Conservation (phyloP, 208 protist species). For the Porcisia hertigi region DNA sequence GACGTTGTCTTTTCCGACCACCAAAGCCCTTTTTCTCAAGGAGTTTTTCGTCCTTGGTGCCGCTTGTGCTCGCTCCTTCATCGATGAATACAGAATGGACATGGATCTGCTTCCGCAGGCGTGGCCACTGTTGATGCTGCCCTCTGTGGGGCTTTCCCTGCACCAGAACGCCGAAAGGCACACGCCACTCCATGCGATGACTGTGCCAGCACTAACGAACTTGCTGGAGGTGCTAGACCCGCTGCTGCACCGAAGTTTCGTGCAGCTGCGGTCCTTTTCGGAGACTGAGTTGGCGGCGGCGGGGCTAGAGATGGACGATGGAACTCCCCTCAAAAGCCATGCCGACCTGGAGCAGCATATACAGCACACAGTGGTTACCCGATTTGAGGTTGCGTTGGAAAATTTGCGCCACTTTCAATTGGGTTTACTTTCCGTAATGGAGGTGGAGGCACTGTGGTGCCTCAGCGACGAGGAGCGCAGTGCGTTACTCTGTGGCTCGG, state of each 20-base stretch:
- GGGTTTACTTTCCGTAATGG: slow-evolving; percentile 65
- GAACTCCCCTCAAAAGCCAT: slow-evolving; percentile 30
- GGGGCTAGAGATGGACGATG: slow-evolving; percentile 59
- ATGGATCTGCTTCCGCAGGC: slow-evolving; percentile 50
- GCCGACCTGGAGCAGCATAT: slow-evolving; percentile 17
- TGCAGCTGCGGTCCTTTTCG: slow-evolving; percentile 30
- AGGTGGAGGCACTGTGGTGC: slow-evolving; percentile 54
- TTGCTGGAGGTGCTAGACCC: slow-evolving; percentile 62
- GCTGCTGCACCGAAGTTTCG: slow-evolving; percentile 45
- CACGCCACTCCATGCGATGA: not conserved
- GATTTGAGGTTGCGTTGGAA: slow-evolving; percentile 38
- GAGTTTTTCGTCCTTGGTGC: slow-evolving; percentile 83
- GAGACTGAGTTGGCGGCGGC: slow-evolving; percentile 53
- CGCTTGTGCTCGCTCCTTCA: slow-evolving; percentile 63
- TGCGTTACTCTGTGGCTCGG: slow-evolving; percentile 51
- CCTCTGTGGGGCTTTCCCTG: slow-evolving; percentile 19
- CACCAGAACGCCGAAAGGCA: not conserved
- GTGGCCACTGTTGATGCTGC: slow-evolving; percentile 51
- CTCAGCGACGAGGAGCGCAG: slow-evolving; percentile 60
- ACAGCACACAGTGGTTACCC: slow-evolving; percentile 31
- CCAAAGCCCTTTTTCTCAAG: slow-evolving; percentile 35
- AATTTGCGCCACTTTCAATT: slow-evolving; percentile 68
- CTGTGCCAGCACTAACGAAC: slow-evolving; percentile 3
- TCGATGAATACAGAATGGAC: slow-evolving; percentile 78
- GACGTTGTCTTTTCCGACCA: slow-evolving; percentile 57